phyloP scores from a whole-genome alignment of 1,139 yeast species.

The Debaryomyces udenii region DNA sequence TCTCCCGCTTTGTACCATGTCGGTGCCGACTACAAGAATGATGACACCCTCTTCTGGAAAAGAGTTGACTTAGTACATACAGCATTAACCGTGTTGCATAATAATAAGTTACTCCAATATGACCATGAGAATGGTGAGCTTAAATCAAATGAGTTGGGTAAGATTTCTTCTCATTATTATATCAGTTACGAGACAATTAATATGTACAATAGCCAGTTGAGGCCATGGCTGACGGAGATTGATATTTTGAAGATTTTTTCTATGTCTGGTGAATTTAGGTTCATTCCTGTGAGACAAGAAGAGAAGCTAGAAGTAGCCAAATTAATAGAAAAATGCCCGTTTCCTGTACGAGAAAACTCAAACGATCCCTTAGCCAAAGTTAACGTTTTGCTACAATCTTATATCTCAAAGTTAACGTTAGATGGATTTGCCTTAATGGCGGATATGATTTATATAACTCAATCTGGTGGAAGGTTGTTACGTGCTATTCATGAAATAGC shows the following conservation, averaged over 20 bases:
- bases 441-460: slow-evolving; percentile 92
- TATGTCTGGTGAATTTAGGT: slow-evolving; percentile 80
- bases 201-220: slow-evolving; percentile 61
- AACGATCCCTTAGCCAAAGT: slow-evolving; percentile 80
- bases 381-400: slow-evolving; percentile 79
- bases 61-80: slow-evolving; percentile 75
- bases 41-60: slow-evolving; percentile 45
- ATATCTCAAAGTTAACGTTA: slow-evolving; percentile 70
- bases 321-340: slow-evolving; percentile 75
- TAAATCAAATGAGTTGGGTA: slow-evolving; percentile 74
- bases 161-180: slow-evolving; percentile 85
- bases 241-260: slow-evolving; percentile 81
- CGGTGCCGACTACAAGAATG: slow-evolving; percentile 65
- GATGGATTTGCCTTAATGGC: slow-evolving; percentile 92
- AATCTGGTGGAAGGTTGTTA: slow-evolving; percentile 87
- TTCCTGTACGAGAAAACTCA: slow-evolving; percentile 76
- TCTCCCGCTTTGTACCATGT: slow-evolving; percentile 78
- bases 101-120: slow-evolving; percentile 62
- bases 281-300: slow-evolving; percentile 82
- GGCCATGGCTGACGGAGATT: slow-evolving; percentile 66
- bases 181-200: slow-evolving; percentile 73
- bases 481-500: slow-evolving; percentile 86
- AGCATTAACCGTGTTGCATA: slow-evolving; percentile 62
- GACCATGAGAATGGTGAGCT: slow-evolving; percentile 49
- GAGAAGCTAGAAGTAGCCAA: slow-evolving; percentile 79